Base-by-base conservation (phyloP, 2,329 filamentous ascomycete genomes). In the Torrubiellomyces zombiae region DNA sequence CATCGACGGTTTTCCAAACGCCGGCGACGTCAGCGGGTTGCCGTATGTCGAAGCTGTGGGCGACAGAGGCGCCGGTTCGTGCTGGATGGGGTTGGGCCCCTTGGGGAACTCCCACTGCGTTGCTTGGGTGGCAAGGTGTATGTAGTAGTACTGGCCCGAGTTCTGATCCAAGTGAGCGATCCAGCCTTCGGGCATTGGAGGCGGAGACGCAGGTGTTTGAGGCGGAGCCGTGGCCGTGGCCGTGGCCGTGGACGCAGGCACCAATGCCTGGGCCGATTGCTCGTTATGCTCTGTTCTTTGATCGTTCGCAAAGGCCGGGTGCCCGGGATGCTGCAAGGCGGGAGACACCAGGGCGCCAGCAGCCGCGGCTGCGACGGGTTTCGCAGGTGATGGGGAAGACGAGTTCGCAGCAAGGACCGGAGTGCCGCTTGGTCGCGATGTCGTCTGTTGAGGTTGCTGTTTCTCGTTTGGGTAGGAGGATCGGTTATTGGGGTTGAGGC, bases 81-180 rank as follows among this genome's bases (percentile, higher is more conserved):
- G 67, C 33, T 81, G 79, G 27, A 94, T 62, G 1, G 86, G 86
- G 14, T 82, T 93, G 1, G 85, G 85, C 0, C 86, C 86, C 53
- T 94, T 95, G 15, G 89, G 89, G 38, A 95, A 95, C 43, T 98
- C 89, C 89, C 89, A 98, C 46, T 98, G 89, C 1, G 89, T 98
- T 3, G 85, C 82, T 45, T 95, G 89, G 1, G 81, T 85, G 2
- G 85, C 79, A 16, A 98, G 63, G 48, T 98, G 89, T 31, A 98
- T 98, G 44, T 98, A 98, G 50, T 98, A 98, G 51, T 95, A 98
- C 45, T 95, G 86, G 2, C 89, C 89, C 3, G 86, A 95, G 44
- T 79, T 93, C 37, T 82, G 79, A 46, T 98, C 89, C 4, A 95
- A 63, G 48, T 95, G 89, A 12, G 89, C 82, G 42, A 98, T 95